These are phyloP conservation scores for Hanseniaspora nectarophila DNA, from an alignment of 805 yeast species.

Conservation along the genomic window DNA sequence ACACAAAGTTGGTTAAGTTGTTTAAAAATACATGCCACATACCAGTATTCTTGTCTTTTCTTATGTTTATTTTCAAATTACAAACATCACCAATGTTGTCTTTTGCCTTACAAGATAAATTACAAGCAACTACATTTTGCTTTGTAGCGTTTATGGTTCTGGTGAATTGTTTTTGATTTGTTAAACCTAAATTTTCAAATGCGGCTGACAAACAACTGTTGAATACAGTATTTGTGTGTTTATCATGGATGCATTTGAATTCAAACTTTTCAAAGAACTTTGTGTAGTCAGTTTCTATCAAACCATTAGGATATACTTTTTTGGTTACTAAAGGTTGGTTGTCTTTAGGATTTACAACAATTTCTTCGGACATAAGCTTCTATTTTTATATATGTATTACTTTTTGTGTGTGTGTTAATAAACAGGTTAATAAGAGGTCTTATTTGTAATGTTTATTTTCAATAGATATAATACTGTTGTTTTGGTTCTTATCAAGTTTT, in stretches of 20 bases:
- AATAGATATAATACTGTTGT: too few relatives aligned
- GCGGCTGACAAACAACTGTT: background rate
- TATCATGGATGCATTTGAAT: background rate
- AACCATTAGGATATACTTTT: background rate
- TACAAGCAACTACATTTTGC: slow-evolving; percentile 7
- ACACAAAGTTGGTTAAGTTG: background rate
- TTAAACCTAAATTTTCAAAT: slow-evolving; percentile 3
- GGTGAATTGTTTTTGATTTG: slow-evolving; percentile 8
- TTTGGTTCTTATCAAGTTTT: too few relatives aligned
- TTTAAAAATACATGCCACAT: background rate
- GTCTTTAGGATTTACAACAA: background rate
- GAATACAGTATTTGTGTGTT: background rate
- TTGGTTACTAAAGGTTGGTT: background rate
- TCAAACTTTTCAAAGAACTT: slow-evolving; percentile 4
- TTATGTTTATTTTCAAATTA: slow-evolving; percentile 5
- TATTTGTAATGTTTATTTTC: too few relatives aligned
- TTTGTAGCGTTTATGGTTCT: slow-evolving; percentile 8
- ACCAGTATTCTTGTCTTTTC: background rate
- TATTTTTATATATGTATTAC: too few relatives aligned
- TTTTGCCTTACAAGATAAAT: slow-evolving; percentile 3
- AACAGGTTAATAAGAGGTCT: too few relatives aligned
- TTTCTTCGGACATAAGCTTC: background rate
- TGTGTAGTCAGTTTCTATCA: slow-evolving; percentile 1
- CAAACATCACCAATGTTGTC: slow-evolving; percentile 8
- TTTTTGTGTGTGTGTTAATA: too few relatives aligned